Base-by-base conservation (phyloP, 2,329 filamentous ascomycete genomes). In the Chalaropsis ovoidea region DNA sequence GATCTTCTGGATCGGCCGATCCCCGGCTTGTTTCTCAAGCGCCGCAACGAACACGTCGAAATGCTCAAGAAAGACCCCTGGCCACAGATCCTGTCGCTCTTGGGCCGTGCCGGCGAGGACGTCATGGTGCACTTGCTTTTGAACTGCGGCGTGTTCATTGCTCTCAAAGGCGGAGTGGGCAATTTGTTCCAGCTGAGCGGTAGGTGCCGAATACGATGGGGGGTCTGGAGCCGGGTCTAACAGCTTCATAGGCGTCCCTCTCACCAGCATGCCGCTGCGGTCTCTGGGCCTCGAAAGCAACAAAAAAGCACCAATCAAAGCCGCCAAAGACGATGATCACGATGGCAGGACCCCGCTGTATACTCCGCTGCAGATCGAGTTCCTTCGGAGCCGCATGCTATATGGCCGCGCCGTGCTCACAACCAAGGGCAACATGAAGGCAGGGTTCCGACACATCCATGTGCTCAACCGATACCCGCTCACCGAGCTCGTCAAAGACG, bases 121-220 rank as follows among this genome's bases (percentile, higher is more conserved):
- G 85, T 93, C 67, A 90, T 96, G 83, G 80, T 89, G 63, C 81
- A 88, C 70, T 76, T 96, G 67, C 78, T 97, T 4, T 74, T 92
- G 1, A 84, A 94, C 68, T 89, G 86, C 73, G 87, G 88, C 6
- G 76, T 97, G 5, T 99, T 94, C 72, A 71, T 82, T 13, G 76
- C 81, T 3, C 74, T 95, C 11, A 76, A 83, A 47, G 77, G 77
- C 27, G 82, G 82, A 11, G 78, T 76, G 65, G 82, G 82, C 1
- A 91, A 90, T 70, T 87, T 88, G 71, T 83, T 85, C 70, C 93
- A 97, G 73, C 73, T 96, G 39, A 90, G 87, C 72, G 93, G 93
- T 84, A 74, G 71, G 79, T 72, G 54, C 22, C 27, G 47, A 15
- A 15, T 39, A 4, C 3, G 43, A 27, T 19, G 54, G 6, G 19